Percentiles rank a stretch among this genome's conserved stretches.
Conservation (phyloP, 805 yeast species). For the Spencermartinsiella europaea region DNA sequence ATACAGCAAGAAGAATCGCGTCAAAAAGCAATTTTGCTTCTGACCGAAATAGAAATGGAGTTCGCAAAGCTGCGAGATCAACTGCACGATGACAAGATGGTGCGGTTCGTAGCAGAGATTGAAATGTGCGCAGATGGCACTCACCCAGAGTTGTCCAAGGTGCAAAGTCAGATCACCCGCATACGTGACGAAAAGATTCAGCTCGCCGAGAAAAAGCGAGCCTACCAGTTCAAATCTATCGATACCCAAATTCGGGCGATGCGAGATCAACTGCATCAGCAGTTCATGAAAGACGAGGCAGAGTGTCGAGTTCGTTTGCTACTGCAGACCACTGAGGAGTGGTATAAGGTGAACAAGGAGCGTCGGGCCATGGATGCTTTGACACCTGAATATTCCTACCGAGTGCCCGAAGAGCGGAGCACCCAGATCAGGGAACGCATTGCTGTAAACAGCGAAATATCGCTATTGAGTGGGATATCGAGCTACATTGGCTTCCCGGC, state of each 20-base stretch:
- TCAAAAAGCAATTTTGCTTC: conserved; percentile 60
- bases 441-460: conserved; percentile 61
- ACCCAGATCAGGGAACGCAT: conserved; percentile 62
- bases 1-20: conserved; percentile 37
- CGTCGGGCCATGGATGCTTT: conserved; percentile 72
- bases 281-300: conserved; percentile 60
- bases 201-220: conserved; percentile 45
- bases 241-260: conserved; percentile 75
- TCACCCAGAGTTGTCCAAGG: conserved; percentile 81
- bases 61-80: conserved; percentile 84
- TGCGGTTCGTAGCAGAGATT: conserved; percentile 72
- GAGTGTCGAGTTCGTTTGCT: conserved; percentile 65
- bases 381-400: conserved; percentile 41
- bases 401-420: conserved; percentile 38
- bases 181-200: conserved; percentile 66
- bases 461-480: conserved; percentile 61
- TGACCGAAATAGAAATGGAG: conserved; percentile 75
- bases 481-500: conserved; percentile 74
- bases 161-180: conserved; percentile 64
- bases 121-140: conserved; percentile 82
- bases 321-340: conserved; percentile 67
- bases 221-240: conserved; percentile 70
- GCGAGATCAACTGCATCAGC: conserved; percentile 78
- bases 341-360: conserved; percentile 91
- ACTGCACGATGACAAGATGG: conserved; percentile 76